Evolutionary conservation across 345 rosid genomes (phyloP).

Genomic region (Balakata baccata): DNA sequence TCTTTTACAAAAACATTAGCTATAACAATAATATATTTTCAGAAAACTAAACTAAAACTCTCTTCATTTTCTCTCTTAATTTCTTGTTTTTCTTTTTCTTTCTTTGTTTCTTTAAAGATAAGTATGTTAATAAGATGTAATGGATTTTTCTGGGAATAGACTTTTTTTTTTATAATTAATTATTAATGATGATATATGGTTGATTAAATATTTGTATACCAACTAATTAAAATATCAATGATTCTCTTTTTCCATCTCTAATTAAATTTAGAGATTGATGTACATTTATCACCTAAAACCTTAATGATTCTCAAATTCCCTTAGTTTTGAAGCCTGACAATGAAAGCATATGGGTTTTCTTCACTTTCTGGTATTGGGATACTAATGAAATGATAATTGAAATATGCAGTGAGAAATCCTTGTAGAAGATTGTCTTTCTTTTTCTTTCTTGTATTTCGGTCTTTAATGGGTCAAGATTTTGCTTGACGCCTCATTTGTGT

Average conservation of each 20-base stretch:
- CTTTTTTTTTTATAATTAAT: not conserved
- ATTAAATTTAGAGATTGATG: constrained; percentile 5
- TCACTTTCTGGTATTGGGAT: not conserved
- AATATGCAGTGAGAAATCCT: too few relatives aligned
- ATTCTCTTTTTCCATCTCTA: not conserved
- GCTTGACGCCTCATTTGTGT: too few relatives aligned
- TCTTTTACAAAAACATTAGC: constrained; percentile 21
- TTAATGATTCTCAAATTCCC: constrained; percentile 6
- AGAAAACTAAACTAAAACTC: not conserved
- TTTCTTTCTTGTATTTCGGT: too few relatives aligned
- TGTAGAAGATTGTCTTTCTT: too few relatives aligned
- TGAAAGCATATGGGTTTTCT: not conserved
- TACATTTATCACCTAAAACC: constrained; percentile 1
- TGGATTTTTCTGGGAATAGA: not conserved
- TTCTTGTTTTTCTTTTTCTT: not conserved
- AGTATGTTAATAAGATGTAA: constrained; percentile 11
- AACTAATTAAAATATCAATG: not conserved
- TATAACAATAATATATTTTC: too few relatives aligned
- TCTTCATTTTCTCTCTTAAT: not conserved
- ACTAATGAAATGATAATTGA: not conserved
- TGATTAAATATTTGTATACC: not conserved
- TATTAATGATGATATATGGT: not conserved
- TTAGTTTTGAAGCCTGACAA: constrained; percentile 10
- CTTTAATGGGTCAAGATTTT: too few relatives aligned
- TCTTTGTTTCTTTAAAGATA: not conserved